A percentile compares a stretch with the other conserved stretches of the same genome.
Evolutionary conservation across 164 flowering plant species (phyloP).

Genomic region (Dillenia suffruticosa): DNA sequence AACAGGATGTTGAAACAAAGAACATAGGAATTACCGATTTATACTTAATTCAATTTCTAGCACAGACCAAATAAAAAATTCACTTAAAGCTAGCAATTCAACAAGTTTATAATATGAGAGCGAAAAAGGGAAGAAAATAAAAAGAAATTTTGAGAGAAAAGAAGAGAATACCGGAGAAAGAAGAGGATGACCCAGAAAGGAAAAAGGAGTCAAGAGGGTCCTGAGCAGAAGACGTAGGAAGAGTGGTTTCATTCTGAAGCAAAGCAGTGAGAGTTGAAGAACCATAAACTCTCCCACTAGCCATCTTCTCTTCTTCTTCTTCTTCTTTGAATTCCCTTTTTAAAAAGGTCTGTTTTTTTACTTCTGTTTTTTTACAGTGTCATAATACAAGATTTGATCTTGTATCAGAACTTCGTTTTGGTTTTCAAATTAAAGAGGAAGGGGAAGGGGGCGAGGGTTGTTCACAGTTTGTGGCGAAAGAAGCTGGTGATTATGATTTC

Average conservation of each 20-base stretch:
- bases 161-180: constrained; percentile 39
- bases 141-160: not conserved
- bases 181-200: constrained; percentile 47
- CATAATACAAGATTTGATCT: not conserved
- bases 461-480: constrained; percentile 71
- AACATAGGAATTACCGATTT: not conserved
- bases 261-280: constrained; percentile 27
- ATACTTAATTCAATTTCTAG: not conserved
- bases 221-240: constrained; percentile 11
- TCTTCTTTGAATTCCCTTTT: not conserved
- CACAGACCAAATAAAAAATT: not conserved
- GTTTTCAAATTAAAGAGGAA: not conserved
- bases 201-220: constrained; percentile 41
- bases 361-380: not conserved
- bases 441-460: too few relatives aligned
- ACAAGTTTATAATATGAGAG: not conserved
- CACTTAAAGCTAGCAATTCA: not conserved
- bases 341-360: not conserved
- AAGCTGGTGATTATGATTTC: constrained; percentile 91
- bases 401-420: not conserved
- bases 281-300: constrained; percentile 34
- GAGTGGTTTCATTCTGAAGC: constrained; percentile 30
- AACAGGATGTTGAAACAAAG: not conserved
- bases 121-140: not conserved
- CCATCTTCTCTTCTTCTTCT: constrained; percentile 22